phyloP scores from a whole-genome alignment of 73 alveolate species.

The Stentor roeselii region DNA sequence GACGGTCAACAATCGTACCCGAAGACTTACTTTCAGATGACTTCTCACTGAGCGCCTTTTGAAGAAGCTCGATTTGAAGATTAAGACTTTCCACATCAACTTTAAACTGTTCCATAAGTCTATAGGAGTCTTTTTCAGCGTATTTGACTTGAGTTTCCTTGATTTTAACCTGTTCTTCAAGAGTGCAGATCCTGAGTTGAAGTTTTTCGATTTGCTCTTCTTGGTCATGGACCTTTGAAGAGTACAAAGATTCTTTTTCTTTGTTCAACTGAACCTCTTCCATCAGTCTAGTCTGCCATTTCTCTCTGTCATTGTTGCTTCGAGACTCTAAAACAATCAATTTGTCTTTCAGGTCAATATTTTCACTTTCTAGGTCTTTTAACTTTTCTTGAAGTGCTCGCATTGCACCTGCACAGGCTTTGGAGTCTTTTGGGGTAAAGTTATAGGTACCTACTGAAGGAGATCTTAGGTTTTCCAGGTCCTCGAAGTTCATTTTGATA shows the following conservation, averaged over 20 bases:
- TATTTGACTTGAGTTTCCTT: constrained; percentile 11
- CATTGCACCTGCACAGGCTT: constrained; percentile 23
- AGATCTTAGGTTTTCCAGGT: not conserved
- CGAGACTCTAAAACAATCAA: not conserved
- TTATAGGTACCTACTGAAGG: not conserved
- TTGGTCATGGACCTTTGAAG: not conserved
- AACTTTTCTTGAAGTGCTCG: constrained; percentile 17
- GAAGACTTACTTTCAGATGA: not conserved
- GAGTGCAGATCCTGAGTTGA: not conserved
- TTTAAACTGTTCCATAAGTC: not conserved
- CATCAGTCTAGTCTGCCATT: constrained; percentile 20
- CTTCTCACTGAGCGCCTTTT: not conserved
- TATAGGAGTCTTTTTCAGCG: not conserved
- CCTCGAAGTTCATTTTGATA: not conserved
- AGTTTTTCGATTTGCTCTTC: not conserved
- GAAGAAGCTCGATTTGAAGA: constrained; percentile 8
- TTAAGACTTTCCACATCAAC: constrained; percentile 6
- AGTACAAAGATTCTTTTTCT: not conserved
- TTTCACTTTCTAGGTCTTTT: not conserved
- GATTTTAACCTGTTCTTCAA: constrained; percentile 20
- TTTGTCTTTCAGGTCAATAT: constrained; percentile 14
- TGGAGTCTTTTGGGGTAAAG: constrained; percentile 12
- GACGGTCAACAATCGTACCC: not conserved
- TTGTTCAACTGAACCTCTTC: not conserved
- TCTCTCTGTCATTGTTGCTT: not conserved